phyloP scores from a whole-genome alignment of 768 basidiomycete genomes.

The Suillus fuscotomentosus region DNA sequence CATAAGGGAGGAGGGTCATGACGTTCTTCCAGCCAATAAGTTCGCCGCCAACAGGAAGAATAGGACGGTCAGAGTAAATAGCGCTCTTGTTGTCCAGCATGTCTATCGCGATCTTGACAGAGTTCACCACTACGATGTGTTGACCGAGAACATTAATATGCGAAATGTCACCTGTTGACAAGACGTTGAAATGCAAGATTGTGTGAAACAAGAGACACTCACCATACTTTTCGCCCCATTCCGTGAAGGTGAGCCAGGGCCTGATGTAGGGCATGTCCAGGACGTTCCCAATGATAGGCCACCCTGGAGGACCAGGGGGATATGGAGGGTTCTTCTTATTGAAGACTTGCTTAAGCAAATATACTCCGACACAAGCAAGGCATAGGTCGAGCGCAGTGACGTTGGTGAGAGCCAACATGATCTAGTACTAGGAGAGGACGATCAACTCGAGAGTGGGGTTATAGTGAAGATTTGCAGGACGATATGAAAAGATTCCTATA shows the following conservation, averaged over 20 bases:
- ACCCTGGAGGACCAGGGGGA: slow-evolving; percentile 46
- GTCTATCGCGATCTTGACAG: slow-evolving; percentile 46
- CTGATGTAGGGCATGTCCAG: slow-evolving; percentile 47
- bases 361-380: slow-evolving; percentile 27
- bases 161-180: slow-evolving; percentile 52
- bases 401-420: slow-evolving; percentile 17
- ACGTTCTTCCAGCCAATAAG: slow-evolving; percentile 32
- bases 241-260: slow-evolving; percentile 43
- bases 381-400: slow-evolving; percentile 31
- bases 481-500: neutral
- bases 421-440: neutral
- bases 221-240: slow-evolving; percentile 48
- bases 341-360: slow-evolving; percentile 23
- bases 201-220: neutral
- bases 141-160: slow-evolving; percentile 62
- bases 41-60: slow-evolving; percentile 37
- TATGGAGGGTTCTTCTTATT: slow-evolving; percentile 23
- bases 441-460: neutral
- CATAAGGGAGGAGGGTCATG: slow-evolving; percentile 38
- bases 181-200: neutral
- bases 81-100: slow-evolving; percentile 67
- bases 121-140: slow-evolving; percentile 55
- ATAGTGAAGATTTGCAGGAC: neutral
- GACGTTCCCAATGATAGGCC: slow-evolving; percentile 48
- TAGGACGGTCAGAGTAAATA: slow-evolving; percentile 64